phyloP scores from a whole-genome alignment of 306 rosid genomes.

The Arachis stenosperma region DNA sequence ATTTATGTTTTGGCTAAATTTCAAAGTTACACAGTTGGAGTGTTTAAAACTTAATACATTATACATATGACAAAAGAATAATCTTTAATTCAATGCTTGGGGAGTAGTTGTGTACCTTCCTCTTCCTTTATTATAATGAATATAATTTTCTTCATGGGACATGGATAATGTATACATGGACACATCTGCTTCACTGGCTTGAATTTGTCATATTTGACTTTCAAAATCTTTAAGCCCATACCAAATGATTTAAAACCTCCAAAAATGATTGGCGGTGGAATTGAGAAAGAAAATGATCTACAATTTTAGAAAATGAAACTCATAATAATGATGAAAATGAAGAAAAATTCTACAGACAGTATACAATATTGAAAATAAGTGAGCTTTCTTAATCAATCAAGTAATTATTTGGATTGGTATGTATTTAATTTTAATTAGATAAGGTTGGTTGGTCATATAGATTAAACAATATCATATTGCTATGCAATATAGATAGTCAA shows the following conservation, averaged over 20 bases:
- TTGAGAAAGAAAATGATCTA: not conserved
- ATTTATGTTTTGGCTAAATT: conserved; percentile 2
- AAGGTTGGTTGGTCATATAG: too few species aligned
- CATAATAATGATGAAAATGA: not conserved
- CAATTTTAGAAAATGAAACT: not conserved
- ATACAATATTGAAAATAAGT: too few species aligned
- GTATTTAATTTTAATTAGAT: too few species aligned
- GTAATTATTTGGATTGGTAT: too few species aligned
- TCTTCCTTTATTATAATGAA: too few species aligned
- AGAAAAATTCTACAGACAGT: not conserved
- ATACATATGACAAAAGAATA: not conserved
- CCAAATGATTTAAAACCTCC: not conserved
- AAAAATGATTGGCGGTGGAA: conserved; percentile 51
- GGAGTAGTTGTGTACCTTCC: not conserved
- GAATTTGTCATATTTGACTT: not conserved
- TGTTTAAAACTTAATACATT: not conserved
- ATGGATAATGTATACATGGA: not conserved
- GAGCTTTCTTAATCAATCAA: too few species aligned
- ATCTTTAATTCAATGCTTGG: not conserved
- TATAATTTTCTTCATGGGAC: not conserved
- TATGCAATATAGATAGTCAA: conserved; percentile 22
- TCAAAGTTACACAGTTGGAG: not conserved
- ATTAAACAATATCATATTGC: too few species aligned
- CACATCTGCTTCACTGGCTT: not conserved
- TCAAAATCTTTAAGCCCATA: not conserved